Evolutionary conservation across 257 asterid species (phyloP).

Genomic region (Fraxinus americana): DNA sequence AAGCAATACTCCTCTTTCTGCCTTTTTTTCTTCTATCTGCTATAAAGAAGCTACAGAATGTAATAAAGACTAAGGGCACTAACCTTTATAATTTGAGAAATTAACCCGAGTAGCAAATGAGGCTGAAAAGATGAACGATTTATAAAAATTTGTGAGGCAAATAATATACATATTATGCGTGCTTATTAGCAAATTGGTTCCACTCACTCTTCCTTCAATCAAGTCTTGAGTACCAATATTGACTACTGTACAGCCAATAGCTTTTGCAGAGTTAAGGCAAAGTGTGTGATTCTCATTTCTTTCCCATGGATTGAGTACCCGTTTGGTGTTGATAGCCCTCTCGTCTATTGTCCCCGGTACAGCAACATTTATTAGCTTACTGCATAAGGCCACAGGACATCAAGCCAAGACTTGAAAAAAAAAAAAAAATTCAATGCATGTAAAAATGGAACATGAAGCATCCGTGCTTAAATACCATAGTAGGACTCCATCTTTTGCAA

Average conservation of each 20-base stretch:
- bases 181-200: conserved; percentile 23
- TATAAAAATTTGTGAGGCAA: conserved; percentile 13
- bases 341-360: conserved; percentile 92
- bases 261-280: conserved; percentile 96
- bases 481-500: conserved; percentile 90
- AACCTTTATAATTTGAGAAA: conserved; percentile 97
- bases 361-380: conserved; percentile 96
- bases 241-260: conserved; percentile 96
- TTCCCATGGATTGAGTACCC: conserved; percentile 92
- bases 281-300: conserved; percentile 95
- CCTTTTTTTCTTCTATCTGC: conserved; percentile 8
- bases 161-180: conserved; percentile 14
- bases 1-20: conserved; percentile 8
- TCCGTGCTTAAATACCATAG: conserved; percentile 61
- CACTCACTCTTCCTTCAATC: conserved; percentile 95
- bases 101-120: conserved; percentile 89
- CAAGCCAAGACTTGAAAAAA: neutral
- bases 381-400: conserved; percentile 34
- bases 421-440: conserved; percentile 16
- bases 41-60: conserved; percentile 18
- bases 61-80: conserved; percentile 33
- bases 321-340: conserved; percentile 85
- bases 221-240: conserved; percentile 93
- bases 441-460: conserved; percentile 21
- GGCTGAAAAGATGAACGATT: conserved; percentile 62